phyloP scores from a whole-genome alignment of 306 rosid species.

The Macrotyloma uniflorum region DNA sequence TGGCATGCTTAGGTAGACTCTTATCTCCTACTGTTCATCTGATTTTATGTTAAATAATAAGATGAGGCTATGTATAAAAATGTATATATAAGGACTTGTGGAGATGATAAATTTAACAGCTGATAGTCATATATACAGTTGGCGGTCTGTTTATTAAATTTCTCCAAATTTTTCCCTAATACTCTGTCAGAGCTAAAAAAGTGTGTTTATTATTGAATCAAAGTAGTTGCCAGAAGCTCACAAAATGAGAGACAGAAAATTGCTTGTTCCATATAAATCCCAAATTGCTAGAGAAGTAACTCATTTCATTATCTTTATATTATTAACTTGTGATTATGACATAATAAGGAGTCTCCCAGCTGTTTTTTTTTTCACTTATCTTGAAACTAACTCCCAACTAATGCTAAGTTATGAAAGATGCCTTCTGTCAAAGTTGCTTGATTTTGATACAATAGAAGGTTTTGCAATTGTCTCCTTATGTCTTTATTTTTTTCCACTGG shows the following conservation, averaged over 20 bases:
- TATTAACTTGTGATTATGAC: background rate
- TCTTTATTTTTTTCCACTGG: slow-evolving; percentile 20
- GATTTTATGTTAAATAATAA: background rate
- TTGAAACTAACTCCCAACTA: slow-evolving; percentile 7
- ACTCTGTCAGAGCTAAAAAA: background rate
- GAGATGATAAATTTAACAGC: background rate
- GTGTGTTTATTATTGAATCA: background rate
- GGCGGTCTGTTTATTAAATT: background rate
- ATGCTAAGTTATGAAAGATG: background rate
- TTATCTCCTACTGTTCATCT: too few relatives aligned
- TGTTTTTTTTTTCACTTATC: background rate
- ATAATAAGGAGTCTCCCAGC: background rate
- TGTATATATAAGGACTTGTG: background rate
- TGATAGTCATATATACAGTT: background rate
- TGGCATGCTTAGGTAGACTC: slow-evolving; percentile 17
- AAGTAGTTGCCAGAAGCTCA: background rate
- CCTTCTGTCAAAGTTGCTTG: background rate
- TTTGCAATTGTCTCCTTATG: slow-evolving; percentile 5
- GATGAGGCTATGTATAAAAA: background rate
- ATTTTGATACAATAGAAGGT: slow-evolving; percentile 11
- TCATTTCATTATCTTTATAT: background rate
- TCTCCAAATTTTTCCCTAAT: background rate
- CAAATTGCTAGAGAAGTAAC: background rate
- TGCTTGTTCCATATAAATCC: background rate
- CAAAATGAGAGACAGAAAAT: background rate